Base-by-base conservation (phyloP, 164 flowering plant genomes). In the Berberis thunbergii region DNA sequence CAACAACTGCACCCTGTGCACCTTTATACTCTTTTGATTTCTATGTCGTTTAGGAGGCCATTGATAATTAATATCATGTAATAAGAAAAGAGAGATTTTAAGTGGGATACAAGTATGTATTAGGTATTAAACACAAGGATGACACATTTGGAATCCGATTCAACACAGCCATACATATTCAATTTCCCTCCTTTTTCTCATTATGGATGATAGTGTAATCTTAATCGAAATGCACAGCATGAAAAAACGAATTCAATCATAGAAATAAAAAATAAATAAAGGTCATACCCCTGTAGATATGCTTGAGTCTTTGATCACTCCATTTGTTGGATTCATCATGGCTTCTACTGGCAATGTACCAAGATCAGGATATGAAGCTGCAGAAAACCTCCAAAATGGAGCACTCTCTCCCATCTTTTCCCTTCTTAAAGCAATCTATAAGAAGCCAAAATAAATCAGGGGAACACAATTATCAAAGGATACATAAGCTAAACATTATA, bases 341-440 rank as follows among this genome's bases (percentile, higher is more conserved):
- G 77, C 61, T 52, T 75, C 64, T 59, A 48, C 64, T 41, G 83
- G 75, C 39, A 64, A 48, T 59, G 70, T 46, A 62, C 60, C 84
- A 65, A 91, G 94, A 81, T 91, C 97, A 42, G 97, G 97, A 81
- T 91, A 95, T 8, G 99, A 91, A 75, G 94, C 86, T 52, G 99
- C 94, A 61, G 97, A 95, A 74, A 86, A 91, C 69, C 92, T 76
- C 99, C 99, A 95, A 80, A 95, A 95, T 62, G 99, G 97, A 69
- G 94, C 96, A 69, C 78, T 69, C 64, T 78, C 94, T 13, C 99
- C 99, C 84, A 95, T 69, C 73, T 81, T 88, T 76, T 91, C 99
- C 61, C 97, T 74, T 74, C 92, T 84, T 74, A 95, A 68, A 3
- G 97, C 94, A 79, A 91, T 89, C 97, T 95, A 56, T n/a, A 71